Evolutionary conservation across 257 asterid species (phyloP), one percentile per base, ranked within the genome.

Genomic region (Haberlea rhodopensis): DNA sequence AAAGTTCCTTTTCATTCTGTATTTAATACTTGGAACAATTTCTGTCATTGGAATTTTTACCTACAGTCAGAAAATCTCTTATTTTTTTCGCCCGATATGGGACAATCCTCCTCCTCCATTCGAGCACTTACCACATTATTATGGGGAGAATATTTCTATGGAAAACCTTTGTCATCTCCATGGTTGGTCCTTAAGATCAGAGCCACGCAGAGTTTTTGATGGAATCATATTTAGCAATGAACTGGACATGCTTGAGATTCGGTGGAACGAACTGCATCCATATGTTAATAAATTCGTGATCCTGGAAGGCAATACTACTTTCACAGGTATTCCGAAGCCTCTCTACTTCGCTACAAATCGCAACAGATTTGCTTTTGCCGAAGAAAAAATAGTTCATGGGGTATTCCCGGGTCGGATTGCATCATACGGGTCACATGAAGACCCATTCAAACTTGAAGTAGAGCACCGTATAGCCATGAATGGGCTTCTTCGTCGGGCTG

Each of bases 31-130:
- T 9, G 75, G 74, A 31, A 74, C 94, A 5, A 8, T 80, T 63
- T 71, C 74, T 46, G 54, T 81, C 49, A 59, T 79, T 9, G 85
- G 72, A 8, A 63, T 82, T 53, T 67, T 73, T 28, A 54, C 63
- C 65, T 75, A 87, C 31, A 58, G 73, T 56, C 88, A 79, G 60
- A 85, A 84, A 46, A 74, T 92, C 63, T 80, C 96, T 68, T 92
- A 92, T 63, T 87, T 92, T 29, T 78, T 92, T 68, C 97, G 97
- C 4, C 99, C 99, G 7, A 83, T 92, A 51, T 92, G 99, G 99
- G 99, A 92, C 80, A 63, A 64, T 8, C 88, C 99, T 53, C 99
- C 97, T 22, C 65, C 81, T 1, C 81, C 85, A 0, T 87, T 92
- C 1, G 72, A 78, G 68, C 82, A 60, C 48, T 45, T 92, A 26